phyloP scores from a whole-genome alignment of 306 rosid genomes.

The Rubus parviflorus region DNA sequence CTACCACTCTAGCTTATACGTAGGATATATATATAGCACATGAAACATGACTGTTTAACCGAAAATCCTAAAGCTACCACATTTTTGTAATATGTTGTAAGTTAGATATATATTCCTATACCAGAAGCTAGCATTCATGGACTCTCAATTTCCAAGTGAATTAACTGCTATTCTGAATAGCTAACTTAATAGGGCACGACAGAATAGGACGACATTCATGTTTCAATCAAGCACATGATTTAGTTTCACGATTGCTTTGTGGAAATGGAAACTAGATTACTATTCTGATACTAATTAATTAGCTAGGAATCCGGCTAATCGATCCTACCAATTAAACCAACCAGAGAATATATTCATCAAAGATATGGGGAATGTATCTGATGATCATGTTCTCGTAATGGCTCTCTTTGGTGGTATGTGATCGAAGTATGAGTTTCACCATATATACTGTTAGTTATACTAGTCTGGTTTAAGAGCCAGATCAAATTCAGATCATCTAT shows the following conservation, averaged over 20 bases:
- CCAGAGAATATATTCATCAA: not conserved
- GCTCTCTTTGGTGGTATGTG: not conserved
- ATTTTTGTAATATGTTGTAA: not conserved
- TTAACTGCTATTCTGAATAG: not conserved
- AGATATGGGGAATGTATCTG: not conserved
- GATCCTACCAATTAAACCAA: not conserved
- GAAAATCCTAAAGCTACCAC: not conserved
- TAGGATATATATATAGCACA: no score
- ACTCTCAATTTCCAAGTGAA: not conserved
- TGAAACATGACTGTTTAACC: no score
- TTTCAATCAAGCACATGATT: constrained; percentile 1
- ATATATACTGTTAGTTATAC: not conserved
- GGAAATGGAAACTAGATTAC: not conserved
- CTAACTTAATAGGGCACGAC: not conserved
- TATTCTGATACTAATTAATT: constrained; percentile 7
- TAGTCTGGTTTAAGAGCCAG: not conserved
- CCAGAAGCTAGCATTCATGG: not conserved
- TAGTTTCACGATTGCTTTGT: not conserved
- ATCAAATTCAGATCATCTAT: not conserved
- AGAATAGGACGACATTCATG: constrained; percentile 7
- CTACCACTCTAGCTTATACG: no score
- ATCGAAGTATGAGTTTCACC: not conserved
- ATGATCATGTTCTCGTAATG: constrained; percentile 1
- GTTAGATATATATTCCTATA: not conserved
- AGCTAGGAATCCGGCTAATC: not conserved